A percentile compares a stretch with the other conserved stretches of the same genome.
Evolutionary conservation across 768 basidiomycete genomes (phyloP).

Genomic region (Boletus tylopilopsis): DNA sequence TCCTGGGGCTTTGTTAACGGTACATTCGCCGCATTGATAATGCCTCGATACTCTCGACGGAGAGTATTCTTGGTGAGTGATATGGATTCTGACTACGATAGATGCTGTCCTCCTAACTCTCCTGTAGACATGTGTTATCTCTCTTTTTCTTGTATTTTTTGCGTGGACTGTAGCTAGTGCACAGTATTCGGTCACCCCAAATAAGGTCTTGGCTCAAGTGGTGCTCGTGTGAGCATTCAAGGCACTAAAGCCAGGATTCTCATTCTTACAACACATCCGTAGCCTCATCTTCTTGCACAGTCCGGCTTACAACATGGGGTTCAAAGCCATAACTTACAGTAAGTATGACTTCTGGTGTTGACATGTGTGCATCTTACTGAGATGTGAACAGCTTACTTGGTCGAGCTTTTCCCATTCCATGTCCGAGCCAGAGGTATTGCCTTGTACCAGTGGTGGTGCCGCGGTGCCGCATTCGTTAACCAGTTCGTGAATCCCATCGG

Average conservation of each 20-base stretch:
- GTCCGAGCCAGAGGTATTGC: slow-evolving; percentile 58
- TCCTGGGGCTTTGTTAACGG: slow-evolving; percentile 11
- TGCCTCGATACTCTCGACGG: slow-evolving; percentile 16
- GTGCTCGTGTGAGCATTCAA: slow-evolving; percentile 7
- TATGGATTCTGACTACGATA: neutral
- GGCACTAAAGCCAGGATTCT: neutral
- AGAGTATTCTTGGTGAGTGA: slow-evolving; percentile 10
- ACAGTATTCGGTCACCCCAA: slow-evolving; percentile 15
- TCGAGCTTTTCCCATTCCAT: slow-evolving; percentile 64
- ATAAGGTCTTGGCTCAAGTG: neutral
- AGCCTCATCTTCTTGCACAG: slow-evolving; percentile 21
- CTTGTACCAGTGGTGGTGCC: slow-evolving; percentile 56
- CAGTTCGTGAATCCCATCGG: slow-evolving; percentile 19
- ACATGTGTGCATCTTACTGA: too few relatives aligned
- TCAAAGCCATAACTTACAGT: slow-evolving; percentile 9
- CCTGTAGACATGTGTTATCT: slow-evolving; percentile 11
- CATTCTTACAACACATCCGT: neutral
- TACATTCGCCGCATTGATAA: slow-evolving; percentile 3
- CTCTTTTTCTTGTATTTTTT: slow-evolving; percentile 11
- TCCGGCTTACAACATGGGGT: slow-evolving; percentile 14
- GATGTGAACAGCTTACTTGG: slow-evolving; percentile 26
- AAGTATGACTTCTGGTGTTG: too few relatives aligned
- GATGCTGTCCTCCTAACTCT: neutral
- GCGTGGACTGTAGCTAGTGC: slow-evolving; percentile 20
- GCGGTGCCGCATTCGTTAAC: slow-evolving; percentile 25